Evolutionary conservation across 306 rosid species (phyloP).

Genomic region (Quercus glauca): DNA sequence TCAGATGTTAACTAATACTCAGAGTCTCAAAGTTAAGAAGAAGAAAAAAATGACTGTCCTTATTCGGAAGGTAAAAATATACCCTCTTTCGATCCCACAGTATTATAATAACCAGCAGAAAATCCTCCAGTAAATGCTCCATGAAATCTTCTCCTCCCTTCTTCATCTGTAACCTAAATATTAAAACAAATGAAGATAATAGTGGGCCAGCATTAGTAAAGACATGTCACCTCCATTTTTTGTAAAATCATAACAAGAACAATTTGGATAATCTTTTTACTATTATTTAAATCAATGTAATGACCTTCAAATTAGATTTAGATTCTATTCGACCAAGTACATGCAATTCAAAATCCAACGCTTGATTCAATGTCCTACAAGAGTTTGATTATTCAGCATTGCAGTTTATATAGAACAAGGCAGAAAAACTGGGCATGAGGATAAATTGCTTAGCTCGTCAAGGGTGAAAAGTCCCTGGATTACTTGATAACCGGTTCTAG

Average conservation of each 20-base stretch:
- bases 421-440: not conserved
- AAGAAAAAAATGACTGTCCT: not conserved
- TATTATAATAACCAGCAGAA: conserved; percentile 91
- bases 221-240: not conserved
- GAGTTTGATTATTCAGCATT: not conserved
- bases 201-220: not conserved
- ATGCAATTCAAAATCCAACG: not conserved
- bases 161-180: conserved; percentile 87
- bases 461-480: too few relatives aligned
- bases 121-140: conserved; percentile 95
- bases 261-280: not conserved
- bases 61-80: conserved; percentile 11
- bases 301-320: not conserved
- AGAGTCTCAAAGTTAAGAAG: not conserved
- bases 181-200: not conserved
- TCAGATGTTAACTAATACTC: conserved; percentile 13
- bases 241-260: not conserved
- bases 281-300: not conserved
- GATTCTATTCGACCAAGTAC: not conserved
- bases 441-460: too few relatives aligned
- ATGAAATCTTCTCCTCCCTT: conserved; percentile 97
- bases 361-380: not conserved
- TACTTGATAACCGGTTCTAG: too few relatives aligned
- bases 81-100: conserved; percentile 97
- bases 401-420: not conserved